Evolutionary conservation across 768 basidiomycete genomes (phyloP).

Genomic region (Filobasidium wieringae): DNA sequence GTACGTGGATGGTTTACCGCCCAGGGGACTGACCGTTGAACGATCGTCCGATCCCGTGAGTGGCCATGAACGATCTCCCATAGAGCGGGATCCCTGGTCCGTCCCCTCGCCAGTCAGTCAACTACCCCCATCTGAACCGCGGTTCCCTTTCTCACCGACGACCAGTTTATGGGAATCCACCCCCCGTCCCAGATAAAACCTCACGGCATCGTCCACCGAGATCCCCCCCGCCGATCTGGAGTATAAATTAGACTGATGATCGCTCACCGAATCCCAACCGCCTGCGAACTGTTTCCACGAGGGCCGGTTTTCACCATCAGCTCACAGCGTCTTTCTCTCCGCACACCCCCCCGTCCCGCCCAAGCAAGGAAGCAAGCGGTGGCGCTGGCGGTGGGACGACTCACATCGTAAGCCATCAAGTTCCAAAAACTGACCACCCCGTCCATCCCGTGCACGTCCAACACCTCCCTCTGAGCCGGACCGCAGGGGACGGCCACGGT

Average conservation of each 20-base stretch:
- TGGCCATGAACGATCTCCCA: constrained; percentile 78
- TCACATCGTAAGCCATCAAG: constrained; percentile 81
- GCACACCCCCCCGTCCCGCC: no score
- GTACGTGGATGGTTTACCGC: not conserved
- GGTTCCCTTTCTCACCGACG: constrained; percentile 44
- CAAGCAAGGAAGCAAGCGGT: no score
- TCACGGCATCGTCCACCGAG: constrained; percentile 58
- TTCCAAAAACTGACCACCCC: constrained; percentile 89
- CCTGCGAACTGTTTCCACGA: constrained; percentile 64
- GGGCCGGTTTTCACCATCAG: no score
- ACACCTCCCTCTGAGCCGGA: constrained; percentile 65
- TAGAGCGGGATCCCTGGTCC: constrained; percentile 87
- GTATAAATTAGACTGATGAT: constrained; percentile 75
- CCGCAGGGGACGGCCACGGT: constrained; percentile 92
- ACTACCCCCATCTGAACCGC: no score
- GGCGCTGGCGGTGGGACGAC: no score
- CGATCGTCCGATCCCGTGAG: constrained; percentile 63
- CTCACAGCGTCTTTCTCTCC: no score
- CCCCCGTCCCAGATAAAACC: constrained; percentile 60
- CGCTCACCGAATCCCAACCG: constrained; percentile 54
- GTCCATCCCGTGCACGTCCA: constrained; percentile 75
- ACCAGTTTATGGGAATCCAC: constrained; percentile 69
- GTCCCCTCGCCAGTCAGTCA: no score
- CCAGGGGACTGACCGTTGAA: constrained; percentile 49
- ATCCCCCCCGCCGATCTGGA: constrained; percentile 45